Evolutionary conservation across 176 grass and related monocot species (phyloP).

Genomic region (Cymbopogon citratus): DNA sequence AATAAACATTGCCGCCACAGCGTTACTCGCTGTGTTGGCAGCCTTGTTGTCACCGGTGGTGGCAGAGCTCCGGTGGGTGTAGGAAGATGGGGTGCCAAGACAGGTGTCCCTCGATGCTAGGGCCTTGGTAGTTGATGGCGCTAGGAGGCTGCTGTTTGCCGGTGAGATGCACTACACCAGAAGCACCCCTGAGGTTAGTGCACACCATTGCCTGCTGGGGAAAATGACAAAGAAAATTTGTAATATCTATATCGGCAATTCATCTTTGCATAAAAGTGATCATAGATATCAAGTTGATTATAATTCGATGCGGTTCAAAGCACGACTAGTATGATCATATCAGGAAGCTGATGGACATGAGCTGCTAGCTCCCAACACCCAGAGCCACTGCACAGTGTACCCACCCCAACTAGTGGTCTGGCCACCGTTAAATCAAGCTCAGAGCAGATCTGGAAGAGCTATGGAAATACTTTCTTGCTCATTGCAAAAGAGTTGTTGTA

Average conservation of each 20-base stretch:
- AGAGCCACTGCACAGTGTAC: not conserved
- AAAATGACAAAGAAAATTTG: too few species aligned
- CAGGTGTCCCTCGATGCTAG: constrained; percentile 57
- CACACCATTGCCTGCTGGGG: not conserved
- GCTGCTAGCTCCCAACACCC: not conserved
- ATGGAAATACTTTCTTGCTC: not conserved
- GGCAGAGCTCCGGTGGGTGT: not conserved
- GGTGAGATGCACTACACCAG: constrained; percentile 84
- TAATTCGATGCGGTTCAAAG: not conserved
- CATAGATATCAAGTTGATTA: not conserved
- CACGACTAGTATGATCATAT: not conserved
- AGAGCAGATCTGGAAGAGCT: too few species aligned
- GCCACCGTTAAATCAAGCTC: too few species aligned
- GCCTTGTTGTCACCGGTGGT: not conserved
- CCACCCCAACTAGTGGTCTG: too few species aligned
- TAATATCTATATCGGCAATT: not conserved
- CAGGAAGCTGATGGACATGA: not conserved
- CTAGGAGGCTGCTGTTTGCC: constrained; percentile 64
- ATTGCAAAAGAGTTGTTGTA: not conserved
- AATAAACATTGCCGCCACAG: not conserved
- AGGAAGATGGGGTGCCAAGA: not conserved
- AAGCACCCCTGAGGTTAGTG: constrained; percentile 59
- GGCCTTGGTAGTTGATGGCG: constrained; percentile 57
- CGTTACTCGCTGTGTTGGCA: not conserved
- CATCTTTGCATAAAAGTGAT: not conserved